Base-by-base conservation (phyloP, 2,329 filamentous ascomycete species). In the Geosmithia putterillii region DNA sequence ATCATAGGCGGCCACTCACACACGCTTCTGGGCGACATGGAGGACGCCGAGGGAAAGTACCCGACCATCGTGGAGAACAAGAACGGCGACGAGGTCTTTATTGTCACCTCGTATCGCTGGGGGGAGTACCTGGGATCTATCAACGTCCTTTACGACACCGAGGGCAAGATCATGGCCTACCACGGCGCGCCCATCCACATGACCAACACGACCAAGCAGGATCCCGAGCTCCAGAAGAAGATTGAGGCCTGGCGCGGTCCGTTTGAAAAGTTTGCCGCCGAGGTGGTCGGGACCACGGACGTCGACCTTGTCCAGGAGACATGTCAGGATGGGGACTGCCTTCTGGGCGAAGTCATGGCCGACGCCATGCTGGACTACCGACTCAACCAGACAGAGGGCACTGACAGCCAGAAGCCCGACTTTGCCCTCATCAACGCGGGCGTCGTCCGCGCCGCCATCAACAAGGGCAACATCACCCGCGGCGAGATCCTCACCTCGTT, bases 121-220 rank as follows among this genome's bases (percentile, higher is more conserved):
- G 79, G 79, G 42, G 76, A 82, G 59, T 82, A 82, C 44, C 59
- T 83, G 2, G 79, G 79, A 45, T 79, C 79, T 56, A 83, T 83
- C 49, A 77, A 81, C 48, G 69, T 83, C 7, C 76, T 74, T 1
- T 83, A 79, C 52, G 76, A 80, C 50, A 49, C 63, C 3, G 60
- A 73, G 2, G 79, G 79, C 55, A 76, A 72, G 55, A 71, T 81
- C 15, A 65, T 82, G 6, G 69, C 68, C 4, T 83, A 83, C 59
- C 70, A 72, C 52, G 79, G 79, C 25, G 77, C 70, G 0, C 79
- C 79, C 1, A 74, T 83, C 50, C 77, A 80, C 52, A 60, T 83
- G 43, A 76, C 72, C 57, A 81, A 82, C 58, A 60, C 66, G 3
- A 82, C 76, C 1, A 58, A 63, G 42, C 71, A 76, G 54, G 79